Percentiles rank a stretch among this genome's conserved stretches.
Evolutionary conservation across 331 rosid species (phyloP).

Genomic region (Arachis monticola): DNA sequence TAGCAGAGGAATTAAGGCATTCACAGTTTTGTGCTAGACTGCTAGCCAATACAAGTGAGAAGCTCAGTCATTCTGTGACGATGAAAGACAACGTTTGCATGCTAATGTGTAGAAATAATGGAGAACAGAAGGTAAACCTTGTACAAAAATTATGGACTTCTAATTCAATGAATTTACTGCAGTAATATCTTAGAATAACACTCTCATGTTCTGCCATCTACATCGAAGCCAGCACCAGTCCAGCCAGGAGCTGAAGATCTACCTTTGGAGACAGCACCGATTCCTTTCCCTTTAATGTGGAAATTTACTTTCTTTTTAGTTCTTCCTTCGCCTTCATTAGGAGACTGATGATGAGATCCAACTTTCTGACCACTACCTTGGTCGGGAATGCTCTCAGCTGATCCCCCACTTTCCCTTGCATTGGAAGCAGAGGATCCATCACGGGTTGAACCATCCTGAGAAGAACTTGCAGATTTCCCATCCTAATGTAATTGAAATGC

Average conservation of each 20-base stretch:
- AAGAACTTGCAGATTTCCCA: constrained; percentile 47
- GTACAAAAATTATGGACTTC: constrained; percentile 20
- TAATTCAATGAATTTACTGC: constrained; percentile 36
- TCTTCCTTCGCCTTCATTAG: constrained; percentile 71
- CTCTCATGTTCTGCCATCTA: constrained; percentile 62
- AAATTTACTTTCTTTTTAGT: constrained; percentile 70
- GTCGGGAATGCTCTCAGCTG: constrained; percentile 41
- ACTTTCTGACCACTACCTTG: constrained; percentile 54
- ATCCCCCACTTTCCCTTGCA: constrained; percentile 54
- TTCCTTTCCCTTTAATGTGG: constrained; percentile 83
- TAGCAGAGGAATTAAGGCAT: not conserved
- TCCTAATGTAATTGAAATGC: constrained; percentile 56
- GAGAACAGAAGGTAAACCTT: constrained; percentile 41
- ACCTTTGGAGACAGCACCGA: constrained; percentile 80
- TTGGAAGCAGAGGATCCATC: constrained; percentile 55
- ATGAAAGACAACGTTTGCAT: constrained; percentile 29
- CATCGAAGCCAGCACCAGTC: constrained; percentile 97
- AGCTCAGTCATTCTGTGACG: constrained; percentile 36
- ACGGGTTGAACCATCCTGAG: constrained; percentile 47
- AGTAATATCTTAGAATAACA: constrained; percentile 30
- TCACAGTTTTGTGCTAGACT: constrained; percentile 24
- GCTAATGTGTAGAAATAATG: constrained; percentile 25
- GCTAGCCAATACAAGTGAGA: constrained; percentile 36
- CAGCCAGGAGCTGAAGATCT: constrained; percentile 79
- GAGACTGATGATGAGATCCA: constrained; percentile 53